Conservation (phyloP, 2,329 filamentous ascomycete genomes). For the Cercospora citrullina region DNA sequence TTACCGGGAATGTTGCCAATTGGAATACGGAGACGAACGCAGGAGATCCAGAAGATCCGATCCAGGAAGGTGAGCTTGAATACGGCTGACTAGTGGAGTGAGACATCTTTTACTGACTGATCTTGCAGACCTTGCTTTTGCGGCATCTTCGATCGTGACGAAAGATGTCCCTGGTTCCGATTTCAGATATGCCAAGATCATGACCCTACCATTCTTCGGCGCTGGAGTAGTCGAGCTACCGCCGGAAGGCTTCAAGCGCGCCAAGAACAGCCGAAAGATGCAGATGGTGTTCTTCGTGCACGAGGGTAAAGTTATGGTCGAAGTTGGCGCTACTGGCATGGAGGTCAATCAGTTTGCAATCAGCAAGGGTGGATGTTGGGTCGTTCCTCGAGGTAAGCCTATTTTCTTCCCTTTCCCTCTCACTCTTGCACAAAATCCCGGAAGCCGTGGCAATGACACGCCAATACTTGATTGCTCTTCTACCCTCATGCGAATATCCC, state of each 20-base stretch:
- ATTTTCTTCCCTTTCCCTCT: slow-evolving; percentile 19
- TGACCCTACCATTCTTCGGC: slow-evolving; percentile 82
- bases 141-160: slow-evolving; percentile 57
- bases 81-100: neutral
- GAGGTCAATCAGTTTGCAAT: slow-evolving; percentile 75
- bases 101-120: slow-evolving; percentile 19
- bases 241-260: slow-evolving; percentile 76
- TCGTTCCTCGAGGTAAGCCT: slow-evolving; percentile 84
- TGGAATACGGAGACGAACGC: slow-evolving; percentile 47
- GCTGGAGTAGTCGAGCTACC: slow-evolving; percentile 87
- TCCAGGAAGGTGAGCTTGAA: slow-evolving; percentile 43
- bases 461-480: neutral
- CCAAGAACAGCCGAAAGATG: slow-evolving; percentile 93
- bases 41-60: slow-evolving; percentile 42
- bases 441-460: neutral
- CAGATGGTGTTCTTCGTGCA: slow-evolving; percentile 96
- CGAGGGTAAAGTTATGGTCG: slow-evolving; percentile 76
- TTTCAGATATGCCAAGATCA: slow-evolving; percentile 87
- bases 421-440: neutral
- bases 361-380: slow-evolving; percentile 84
- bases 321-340: slow-evolving; percentile 52
- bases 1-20: slow-evolving; percentile 63
- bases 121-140: slow-evolving; percentile 60
- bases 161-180: slow-evolving; percentile 62
- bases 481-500: neutral